phyloP scores from a whole-genome alignment of 2,329 filamentous ascomycete genomes.

The Ophioceras dolichostomum region DNA sequence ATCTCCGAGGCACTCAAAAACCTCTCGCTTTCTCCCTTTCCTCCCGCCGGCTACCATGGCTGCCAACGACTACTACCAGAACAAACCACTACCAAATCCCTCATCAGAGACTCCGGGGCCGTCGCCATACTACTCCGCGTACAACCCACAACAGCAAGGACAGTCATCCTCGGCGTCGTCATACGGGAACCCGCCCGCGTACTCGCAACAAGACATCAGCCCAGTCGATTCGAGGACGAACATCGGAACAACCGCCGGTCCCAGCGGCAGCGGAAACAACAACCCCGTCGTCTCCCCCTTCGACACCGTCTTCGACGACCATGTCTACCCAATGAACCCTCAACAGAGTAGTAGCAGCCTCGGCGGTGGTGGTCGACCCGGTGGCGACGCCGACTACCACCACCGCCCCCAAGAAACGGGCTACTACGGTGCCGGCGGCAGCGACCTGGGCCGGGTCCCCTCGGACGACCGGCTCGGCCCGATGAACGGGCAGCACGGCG shows the following conservation, averaged over 20 bases:
- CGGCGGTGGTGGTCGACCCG: not conserved
- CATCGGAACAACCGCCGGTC: conserved; percentile 11
- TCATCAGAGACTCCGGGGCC: not conserved
- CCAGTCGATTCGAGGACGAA: conserved; percentile 14
- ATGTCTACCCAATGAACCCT: conserved; percentile 46
- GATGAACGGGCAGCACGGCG: conserved; percentile 17
- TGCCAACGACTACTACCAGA: not conserved
- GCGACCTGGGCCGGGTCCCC: conserved; percentile 17
- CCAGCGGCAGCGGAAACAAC: conserved; percentile 6
- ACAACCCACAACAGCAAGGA: no score
- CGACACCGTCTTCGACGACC: conserved; percentile 55
- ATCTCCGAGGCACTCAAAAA: no score
- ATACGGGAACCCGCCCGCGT: conserved; percentile 13
- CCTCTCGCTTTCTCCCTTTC: no score
- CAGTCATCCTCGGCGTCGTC: not conserved
- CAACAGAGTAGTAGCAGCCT: conserved; percentile 18
- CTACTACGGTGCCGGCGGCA: conserved; percentile 29
- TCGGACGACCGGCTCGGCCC: conserved; percentile 20
- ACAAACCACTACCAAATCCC: not conserved
- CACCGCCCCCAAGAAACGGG: conserved; percentile 35
- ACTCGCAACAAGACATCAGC: conserved; percentile 21
- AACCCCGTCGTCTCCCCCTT: conserved; percentile 31
- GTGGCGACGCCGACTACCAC: not conserved
- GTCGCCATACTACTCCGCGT: not conserved
- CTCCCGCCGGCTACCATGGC: not conserved